Evolutionary conservation across 345 rosid species (phyloP).

Genomic region (Dimocarpus longan): DNA sequence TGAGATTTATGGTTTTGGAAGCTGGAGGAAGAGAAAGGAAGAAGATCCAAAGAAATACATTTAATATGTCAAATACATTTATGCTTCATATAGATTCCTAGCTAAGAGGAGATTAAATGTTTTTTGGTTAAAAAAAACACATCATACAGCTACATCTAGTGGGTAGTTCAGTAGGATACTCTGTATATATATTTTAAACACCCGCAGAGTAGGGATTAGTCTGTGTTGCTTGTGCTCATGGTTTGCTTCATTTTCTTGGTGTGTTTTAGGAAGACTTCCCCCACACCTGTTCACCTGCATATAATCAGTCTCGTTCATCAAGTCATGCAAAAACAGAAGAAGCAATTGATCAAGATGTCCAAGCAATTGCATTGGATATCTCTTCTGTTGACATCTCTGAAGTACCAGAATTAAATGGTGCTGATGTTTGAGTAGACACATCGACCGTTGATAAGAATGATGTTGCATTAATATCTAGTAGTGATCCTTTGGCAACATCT

Average conservation of each 20-base stretch:
- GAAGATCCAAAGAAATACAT: background rate
- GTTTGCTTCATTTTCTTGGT: slow-evolving; percentile 24
- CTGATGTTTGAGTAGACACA: slow-evolving; percentile 40
- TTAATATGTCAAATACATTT: background rate
- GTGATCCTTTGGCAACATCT: slow-evolving; percentile 41
- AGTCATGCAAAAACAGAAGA: slow-evolving; percentile 61
- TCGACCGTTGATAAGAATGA: slow-evolving; percentile 43
- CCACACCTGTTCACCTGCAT: slow-evolving; percentile 76
- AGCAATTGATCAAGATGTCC: slow-evolving; percentile 48
- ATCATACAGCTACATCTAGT: background rate
- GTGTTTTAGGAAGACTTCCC: slow-evolving; percentile 63
- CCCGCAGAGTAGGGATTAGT: background rate
- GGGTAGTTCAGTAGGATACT: background rate
- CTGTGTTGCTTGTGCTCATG: slow-evolving; percentile 10
- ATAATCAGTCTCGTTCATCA: slow-evolving; percentile 71
- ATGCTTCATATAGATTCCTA: background rate
- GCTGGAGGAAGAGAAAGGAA: background rate
- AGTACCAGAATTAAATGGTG: slow-evolving; percentile 45
- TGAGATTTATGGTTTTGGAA: too few relatives aligned
- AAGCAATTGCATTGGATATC: slow-evolving; percentile 44
- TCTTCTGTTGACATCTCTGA: slow-evolving; percentile 54
- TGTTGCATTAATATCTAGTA: slow-evolving; percentile 44
- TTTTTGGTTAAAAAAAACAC: background rate
- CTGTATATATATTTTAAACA: background rate
- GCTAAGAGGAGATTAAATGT: background rate